These are phyloP conservation scores for Cyclocybe aegerita DNA, from an alignment of 768 basidiomycete species.

Conservation along the genomic window DNA sequence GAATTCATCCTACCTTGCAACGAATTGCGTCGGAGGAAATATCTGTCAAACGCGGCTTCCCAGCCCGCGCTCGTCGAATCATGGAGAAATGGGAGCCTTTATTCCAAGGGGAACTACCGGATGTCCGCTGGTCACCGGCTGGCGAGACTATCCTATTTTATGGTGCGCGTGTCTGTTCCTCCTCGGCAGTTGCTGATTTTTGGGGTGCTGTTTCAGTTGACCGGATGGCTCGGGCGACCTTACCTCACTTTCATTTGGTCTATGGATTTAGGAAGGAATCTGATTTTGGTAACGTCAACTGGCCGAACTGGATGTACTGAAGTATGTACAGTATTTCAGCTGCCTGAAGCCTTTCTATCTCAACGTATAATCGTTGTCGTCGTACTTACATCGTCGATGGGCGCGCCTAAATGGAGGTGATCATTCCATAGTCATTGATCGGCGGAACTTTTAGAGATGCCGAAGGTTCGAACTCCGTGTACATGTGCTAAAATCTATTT, in stretches of 20 bases:
- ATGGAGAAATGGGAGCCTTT: constrained; percentile 17
- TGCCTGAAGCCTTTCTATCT: too few relatives aligned
- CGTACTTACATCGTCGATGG: too few relatives aligned
- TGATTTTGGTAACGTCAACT: constrained; percentile 9
- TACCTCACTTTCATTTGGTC: neutral
- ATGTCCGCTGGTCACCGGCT: constrained; percentile 13
- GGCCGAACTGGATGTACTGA: constrained; percentile 19
- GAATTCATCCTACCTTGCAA: constrained; percentile 5
- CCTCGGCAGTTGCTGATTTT: constrained; percentile 5
- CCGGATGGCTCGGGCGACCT: constrained; percentile 10
- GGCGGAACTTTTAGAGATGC: too few relatives aligned
- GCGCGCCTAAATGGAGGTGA: too few relatives aligned
- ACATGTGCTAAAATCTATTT: too few relatives aligned
- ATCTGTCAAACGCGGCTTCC: too few relatives aligned
- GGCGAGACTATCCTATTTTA: constrained; percentile 8
- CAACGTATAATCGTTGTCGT: too few relatives aligned
- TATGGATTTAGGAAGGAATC: constrained; percentile 13
- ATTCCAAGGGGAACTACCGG: constrained; percentile 8
- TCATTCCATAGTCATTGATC: too few relatives aligned
- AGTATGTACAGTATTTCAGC: too few relatives aligned
- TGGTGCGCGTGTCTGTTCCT: constrained; percentile 15
- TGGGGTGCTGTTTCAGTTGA: constrained; percentile 22
- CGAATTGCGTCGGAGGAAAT: neutral
- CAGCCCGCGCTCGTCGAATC: constrained; percentile 5
- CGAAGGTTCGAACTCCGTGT: too few relatives aligned